phyloP scores from a whole-genome alignment of 2,329 filamentous ascomycete genomes.

The Penicillium psychrosexuale region DNA sequence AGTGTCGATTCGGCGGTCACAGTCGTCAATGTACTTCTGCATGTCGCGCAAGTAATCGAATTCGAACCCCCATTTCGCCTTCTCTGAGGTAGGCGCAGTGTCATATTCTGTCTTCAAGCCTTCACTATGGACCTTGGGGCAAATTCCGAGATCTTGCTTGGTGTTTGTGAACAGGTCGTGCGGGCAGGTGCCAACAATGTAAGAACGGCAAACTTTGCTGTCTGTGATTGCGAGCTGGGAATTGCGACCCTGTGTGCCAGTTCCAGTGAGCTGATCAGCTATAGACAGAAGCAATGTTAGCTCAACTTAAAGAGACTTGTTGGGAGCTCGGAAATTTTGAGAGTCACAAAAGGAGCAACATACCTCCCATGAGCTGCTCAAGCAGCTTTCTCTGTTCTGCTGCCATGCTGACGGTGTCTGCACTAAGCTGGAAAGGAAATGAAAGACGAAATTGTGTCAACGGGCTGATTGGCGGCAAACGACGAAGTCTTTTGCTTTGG shows the following conservation, averaged over 20 bases:
- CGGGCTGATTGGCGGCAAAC: slow-evolving; percentile 6
- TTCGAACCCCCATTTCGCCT: slow-evolving; percentile 81
- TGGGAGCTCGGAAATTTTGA: slow-evolving; percentile 9
- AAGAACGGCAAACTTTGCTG: slow-evolving; percentile 90
- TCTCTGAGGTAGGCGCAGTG: slow-evolving; percentile 65
- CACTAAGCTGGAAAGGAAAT: slow-evolving; percentile 3
- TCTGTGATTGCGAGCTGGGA: slow-evolving; percentile 85
- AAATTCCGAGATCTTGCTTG: slow-evolving; percentile 91
- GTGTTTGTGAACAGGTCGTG: slow-evolving; percentile 99
- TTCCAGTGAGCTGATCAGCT: slow-evolving; percentile 71
- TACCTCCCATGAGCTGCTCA: slow-evolving; percentile 76
- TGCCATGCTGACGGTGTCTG: slow-evolving; percentile 61
- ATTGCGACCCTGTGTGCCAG: slow-evolving; percentile 67
- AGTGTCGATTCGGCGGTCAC: slow-evolving; percentile 86
- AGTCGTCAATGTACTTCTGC: slow-evolving; percentile 94
- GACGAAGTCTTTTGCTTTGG: slow-evolving; percentile 18
- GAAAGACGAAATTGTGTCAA: slow-evolving; percentile 9
- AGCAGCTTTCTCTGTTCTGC: slow-evolving; percentile 98
- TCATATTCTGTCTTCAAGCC: slow-evolving; percentile 87
- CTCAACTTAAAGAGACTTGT: slow-evolving; percentile 11
- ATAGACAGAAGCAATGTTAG: slow-evolving; percentile 27
- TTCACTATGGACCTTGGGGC: slow-evolving; percentile 84
- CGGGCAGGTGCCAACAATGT: slow-evolving; percentile 87
- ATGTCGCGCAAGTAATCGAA: slow-evolving; percentile 96
- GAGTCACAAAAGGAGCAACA: slow-evolving; percentile 7